A percentile compares a stretch with the other conserved stretches of the same genome.
These are phyloP conservation scores for Pecoramyces ruminantium DNA, from an alignment of 192 early-diverging fungal genomes.

Conservation along the genomic window DNA sequence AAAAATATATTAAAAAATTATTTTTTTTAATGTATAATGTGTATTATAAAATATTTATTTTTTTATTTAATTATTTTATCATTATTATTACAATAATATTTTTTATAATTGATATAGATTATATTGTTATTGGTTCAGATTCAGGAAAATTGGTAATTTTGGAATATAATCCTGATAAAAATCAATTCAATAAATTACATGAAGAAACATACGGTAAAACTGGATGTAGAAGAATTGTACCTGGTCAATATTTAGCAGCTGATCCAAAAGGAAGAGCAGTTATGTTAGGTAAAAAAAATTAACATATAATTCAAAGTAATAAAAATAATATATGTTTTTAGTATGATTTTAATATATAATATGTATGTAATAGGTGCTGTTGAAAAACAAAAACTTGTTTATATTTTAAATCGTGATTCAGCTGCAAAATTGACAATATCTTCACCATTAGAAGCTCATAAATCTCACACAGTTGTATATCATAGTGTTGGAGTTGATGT, in stretches of 20 bases:
- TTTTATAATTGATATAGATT: conserved; percentile 50
- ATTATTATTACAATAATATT: too few relatives aligned
- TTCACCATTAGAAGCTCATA: conserved; percentile 90
- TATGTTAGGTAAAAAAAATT: conserved; percentile 72
- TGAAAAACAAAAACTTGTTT: conserved; percentile 91
- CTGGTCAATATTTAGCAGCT: conserved; percentile 87
- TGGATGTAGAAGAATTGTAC: conserved; percentile 71
- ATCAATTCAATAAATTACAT: conserved; percentile 64
- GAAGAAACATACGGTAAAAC: conserved; percentile 88
- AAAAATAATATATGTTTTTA: too few relatives aligned
- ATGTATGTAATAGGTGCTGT: conserved; percentile 40
- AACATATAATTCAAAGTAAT: too few relatives aligned
- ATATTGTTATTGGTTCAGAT: conserved; percentile 78
- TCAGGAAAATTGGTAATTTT: conserved; percentile 75
- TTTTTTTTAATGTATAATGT: not conserved
- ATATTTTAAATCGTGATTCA: conserved; percentile 86
- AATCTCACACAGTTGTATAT: conserved; percentile 56
- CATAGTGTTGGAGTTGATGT: conserved; percentile 83
- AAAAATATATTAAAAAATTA: not conserved
- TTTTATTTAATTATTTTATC: too few relatives aligned
- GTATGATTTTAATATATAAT: not conserved
- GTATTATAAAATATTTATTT: too few relatives aligned
- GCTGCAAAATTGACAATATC: conserved; percentile 67
- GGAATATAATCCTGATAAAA: conserved; percentile 63
- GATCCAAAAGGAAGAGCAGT: conserved; percentile 94